Evolutionary conservation across 176 grass and related monocot species (phyloP).

Genomic region (Tillandsia leiboldiana): DNA sequence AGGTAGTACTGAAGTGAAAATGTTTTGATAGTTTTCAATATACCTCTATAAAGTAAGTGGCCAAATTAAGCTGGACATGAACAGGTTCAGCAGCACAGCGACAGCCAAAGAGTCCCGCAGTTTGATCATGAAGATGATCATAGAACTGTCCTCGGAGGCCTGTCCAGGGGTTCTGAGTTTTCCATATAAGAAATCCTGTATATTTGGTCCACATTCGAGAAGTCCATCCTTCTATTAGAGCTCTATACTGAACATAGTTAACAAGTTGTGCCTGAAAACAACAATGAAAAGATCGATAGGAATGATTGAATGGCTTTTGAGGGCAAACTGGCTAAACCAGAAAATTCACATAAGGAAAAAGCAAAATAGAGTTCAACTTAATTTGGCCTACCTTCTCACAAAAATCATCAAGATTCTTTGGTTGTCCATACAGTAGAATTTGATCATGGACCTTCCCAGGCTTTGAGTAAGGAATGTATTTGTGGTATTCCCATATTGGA

Average conservation of each 20-base stretch:
- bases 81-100: slow-evolving; percentile 74
- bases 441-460: slow-evolving; percentile 88
- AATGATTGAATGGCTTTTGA: too few species aligned
- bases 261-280: slow-evolving; percentile 77
- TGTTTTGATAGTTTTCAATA: slow-evolving; percentile 5
- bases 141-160: slow-evolving; percentile 95
- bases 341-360: slow-evolving; percentile 10
- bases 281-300: background rate
- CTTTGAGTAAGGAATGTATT: slow-evolving; percentile 95
- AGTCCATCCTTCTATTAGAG: slow-evolving; percentile 95
- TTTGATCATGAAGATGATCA: slow-evolving; percentile 91
- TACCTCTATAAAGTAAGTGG: slow-evolving; percentile 83
- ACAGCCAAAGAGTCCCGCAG: slow-evolving; percentile 85
- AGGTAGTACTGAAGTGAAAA: background rate
- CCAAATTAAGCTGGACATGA: slow-evolving; percentile 89
- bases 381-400: slow-evolving; percentile 64
- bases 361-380: background rate
- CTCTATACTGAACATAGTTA: slow-evolving; percentile 92
- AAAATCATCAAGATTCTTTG: slow-evolving; percentile 77
- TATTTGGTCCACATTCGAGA: slow-evolving; percentile 97
- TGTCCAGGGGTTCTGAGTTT: slow-evolving; percentile 94
- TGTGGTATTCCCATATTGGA: slow-evolving; percentile 96
- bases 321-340: background rate
- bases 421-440: slow-evolving; percentile 63
- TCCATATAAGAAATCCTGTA: slow-evolving; percentile 94